Base-by-base conservation (phyloP, 805 yeast genomes). In the Candida verbasci region DNA sequence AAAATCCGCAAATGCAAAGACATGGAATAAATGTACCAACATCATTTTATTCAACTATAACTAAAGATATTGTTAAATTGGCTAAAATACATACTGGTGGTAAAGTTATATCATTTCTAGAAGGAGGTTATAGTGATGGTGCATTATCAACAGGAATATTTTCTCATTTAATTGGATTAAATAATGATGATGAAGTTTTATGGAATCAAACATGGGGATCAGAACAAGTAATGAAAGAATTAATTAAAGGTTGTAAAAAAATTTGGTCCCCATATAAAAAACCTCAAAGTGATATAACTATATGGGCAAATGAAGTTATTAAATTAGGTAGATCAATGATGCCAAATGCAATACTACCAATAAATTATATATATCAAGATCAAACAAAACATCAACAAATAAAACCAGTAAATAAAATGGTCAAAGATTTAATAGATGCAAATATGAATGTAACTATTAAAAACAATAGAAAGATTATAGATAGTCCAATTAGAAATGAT, bases 41-140 rank as follows among this genome's bases (percentile, higher is more conserved):
- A 0, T 74, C 81, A 14, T 86, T 86, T 50, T 86, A 81, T 53
- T 72, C 84, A 14, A 70, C 68, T 28, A 85, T 86, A 50, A 80
- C 94, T 4, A 68, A 70, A 24, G 95, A 86, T 55, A 80, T 83
- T 1, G 76, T 79, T n/a, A 73, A 70, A 37, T 58, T 86, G 31
- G 85, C 93, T 4, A 73, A 80, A 39, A 65, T 73, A 32, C 82
- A 74, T 48, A 61, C 81, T 5, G 58, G 69, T 9, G 84, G 89
- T 9, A 76, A 75, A 40, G 62, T 85, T 0, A 45, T 86, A 0
- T 83, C 94, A 1, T 56, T 86, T 16, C 58, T 86, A 44, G 95
- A 86, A 60, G 95, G 95, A 17, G 95, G 95, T 1, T 86, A 86
- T 53, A 81, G 93, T 0, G 88, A 85, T 49, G 82, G 83, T 3